These are phyloP conservation scores for Exophiala lecanii-corni DNA, from an alignment of 2,329 filamentous ascomycete genomes.

Conservation along the genomic window DNA sequence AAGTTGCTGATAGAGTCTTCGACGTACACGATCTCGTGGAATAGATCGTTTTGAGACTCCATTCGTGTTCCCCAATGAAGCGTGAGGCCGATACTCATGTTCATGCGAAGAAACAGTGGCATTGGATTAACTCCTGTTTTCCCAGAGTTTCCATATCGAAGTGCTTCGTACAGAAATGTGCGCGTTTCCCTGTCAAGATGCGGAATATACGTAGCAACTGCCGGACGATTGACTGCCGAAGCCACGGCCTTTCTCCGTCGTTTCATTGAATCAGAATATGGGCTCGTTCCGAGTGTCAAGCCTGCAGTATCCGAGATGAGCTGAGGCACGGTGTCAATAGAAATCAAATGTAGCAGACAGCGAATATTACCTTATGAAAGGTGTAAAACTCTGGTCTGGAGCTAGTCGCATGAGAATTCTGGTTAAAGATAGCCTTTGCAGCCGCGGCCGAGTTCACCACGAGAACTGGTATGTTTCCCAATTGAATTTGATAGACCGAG, in stretches of 20 bases:
- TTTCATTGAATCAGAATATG: conserved; percentile 61
- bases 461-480: conserved; percentile 55
- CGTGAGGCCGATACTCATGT: conserved; percentile 57
- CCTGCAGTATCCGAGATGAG: conserved; percentile 50
- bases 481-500: conserved; percentile 52
- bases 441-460: conserved; percentile 52
- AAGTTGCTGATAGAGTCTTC: conserved; percentile 58
- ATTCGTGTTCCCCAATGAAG: conserved; percentile 63
- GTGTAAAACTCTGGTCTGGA: conserved; percentile 56
- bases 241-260: conserved; percentile 60
- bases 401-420: conserved; percentile 50
- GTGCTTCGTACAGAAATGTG: conserved; percentile 57
- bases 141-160: conserved; percentile 54
- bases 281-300: conserved; percentile 63
- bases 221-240: conserved; percentile 61
- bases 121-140: conserved; percentile 55
- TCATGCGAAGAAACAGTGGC: conserved; percentile 63
- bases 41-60: conserved; percentile 53
- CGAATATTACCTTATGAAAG: conserved; percentile 45
- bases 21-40: conserved; percentile 59
- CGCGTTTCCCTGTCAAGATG: conserved; percentile 60
- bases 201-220: conserved; percentile 57
- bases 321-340: conserved; percentile 33
- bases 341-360: background rate
- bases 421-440: conserved; percentile 48